Percentiles rank a stretch among this genome's conserved stretches.
phyloP scores from a whole-genome alignment of 2,329 filamentous ascomycete species.

The Zymoseptoria crescenta region DNA sequence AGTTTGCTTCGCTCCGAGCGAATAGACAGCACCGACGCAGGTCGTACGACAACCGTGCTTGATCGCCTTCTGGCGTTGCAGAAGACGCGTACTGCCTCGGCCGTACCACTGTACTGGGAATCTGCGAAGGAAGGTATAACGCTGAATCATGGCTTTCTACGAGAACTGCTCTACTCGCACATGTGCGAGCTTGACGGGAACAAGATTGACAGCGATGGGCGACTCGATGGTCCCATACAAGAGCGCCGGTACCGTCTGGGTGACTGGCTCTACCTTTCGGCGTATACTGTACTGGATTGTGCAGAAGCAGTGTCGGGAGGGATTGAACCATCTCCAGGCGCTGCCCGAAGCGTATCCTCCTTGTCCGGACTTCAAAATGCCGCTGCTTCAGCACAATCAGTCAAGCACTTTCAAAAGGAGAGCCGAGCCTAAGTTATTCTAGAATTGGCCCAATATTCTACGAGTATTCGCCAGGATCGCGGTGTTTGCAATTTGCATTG shows the following conservation, averaged over 20 bases:
- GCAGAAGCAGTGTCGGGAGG: not conserved
- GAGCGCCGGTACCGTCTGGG: not conserved
- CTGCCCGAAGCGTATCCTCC: not conserved
- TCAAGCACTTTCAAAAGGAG: not conserved
- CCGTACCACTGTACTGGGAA: not conserved
- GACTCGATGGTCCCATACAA: not conserved
- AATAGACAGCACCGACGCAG: not conserved
- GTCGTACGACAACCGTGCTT: not conserved
- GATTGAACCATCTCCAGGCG: not conserved
- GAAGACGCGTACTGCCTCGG: not conserved
- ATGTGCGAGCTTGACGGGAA: not conserved
- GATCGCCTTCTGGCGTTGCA: not conserved
- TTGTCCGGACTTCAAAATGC: not conserved
- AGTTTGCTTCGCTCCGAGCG: slow-evolving; percentile 1
- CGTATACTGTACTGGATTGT: not conserved
- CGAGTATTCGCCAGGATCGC: too few relatives aligned
- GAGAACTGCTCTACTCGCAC: slow-evolving; percentile 1
- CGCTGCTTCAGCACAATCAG: not conserved
- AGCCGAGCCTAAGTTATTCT: too few relatives aligned
- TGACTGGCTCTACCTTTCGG: slow-evolving; percentile 1
- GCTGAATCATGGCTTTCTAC: slow-evolving; percentile 2
- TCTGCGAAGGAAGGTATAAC: not conserved
- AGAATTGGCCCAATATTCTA: too few relatives aligned
- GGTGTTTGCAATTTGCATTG: too few relatives aligned
- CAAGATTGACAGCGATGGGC: not conserved